Conservation (phyloP, 352 stramenopile species). For the Aphanomyces stellatus region DNA sequence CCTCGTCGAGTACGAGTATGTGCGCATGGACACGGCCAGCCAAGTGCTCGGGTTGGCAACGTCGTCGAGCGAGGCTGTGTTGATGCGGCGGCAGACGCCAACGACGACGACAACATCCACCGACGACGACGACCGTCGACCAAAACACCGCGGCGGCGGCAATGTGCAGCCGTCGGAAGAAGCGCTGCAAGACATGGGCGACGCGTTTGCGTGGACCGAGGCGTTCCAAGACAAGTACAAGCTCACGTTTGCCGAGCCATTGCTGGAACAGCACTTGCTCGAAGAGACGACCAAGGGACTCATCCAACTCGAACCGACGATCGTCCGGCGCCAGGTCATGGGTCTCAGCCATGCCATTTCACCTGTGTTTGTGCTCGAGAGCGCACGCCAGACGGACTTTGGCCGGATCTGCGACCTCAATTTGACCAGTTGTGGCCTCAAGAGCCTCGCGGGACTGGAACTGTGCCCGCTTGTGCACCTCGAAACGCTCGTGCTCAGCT, state of each 20-base stretch:
- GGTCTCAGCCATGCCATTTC: not conserved
- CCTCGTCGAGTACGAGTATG: slow-evolving; percentile 77
- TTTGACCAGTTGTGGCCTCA: slow-evolving; percentile 15
- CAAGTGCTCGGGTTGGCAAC: too few relatives aligned
- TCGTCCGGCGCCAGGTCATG: not conserved
- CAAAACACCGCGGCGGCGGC: not conserved
- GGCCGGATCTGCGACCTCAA: not conserved
- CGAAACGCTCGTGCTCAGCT: slow-evolving; percentile 55
- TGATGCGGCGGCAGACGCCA: not conserved
- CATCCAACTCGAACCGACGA: slow-evolving; percentile 18
- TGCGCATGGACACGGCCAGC: not conserved
- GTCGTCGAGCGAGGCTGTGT: too few relatives aligned
- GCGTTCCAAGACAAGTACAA: slow-evolving; percentile 11
- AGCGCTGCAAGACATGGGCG: slow-evolving; percentile 13
- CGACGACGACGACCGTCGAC: not conserved
- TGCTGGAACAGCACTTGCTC: slow-evolving; percentile 20
- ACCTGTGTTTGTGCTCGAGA: not conserved
- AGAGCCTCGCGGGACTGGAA: not conserved
- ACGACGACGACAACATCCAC: not conserved
- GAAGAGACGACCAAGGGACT: slow-evolving; percentile 10
- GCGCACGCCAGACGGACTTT: not conserved
- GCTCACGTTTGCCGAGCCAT: slow-evolving; percentile 12
- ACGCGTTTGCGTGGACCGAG: slow-evolving; percentile 7
- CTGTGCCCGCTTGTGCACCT: slow-evolving; percentile 23
- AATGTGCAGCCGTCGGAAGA: slow-evolving; percentile 14